Percentiles rank a stretch among this genome's conserved stretches.
Evolutionary conservation across 305 asterid genomes (phyloP).

Genomic region (Fraxinus nigra): DNA sequence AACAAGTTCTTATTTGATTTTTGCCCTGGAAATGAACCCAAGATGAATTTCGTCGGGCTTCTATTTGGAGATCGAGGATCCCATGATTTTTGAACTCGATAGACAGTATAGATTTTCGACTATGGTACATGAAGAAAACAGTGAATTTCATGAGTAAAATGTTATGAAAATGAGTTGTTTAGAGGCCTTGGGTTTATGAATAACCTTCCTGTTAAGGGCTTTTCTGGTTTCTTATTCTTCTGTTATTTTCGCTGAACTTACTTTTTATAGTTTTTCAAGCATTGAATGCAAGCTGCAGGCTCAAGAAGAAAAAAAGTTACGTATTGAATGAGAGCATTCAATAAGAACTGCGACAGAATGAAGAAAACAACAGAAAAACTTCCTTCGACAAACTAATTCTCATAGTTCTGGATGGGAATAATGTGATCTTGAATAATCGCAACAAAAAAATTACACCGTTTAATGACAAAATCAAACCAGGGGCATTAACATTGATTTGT

Average conservation of each 20-base stretch:
- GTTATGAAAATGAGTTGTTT: background rate
- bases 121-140: background rate
- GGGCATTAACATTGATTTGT: conserved; percentile 73
- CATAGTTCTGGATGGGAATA: background rate
- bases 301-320: background rate
- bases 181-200: background rate
- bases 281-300: background rate
- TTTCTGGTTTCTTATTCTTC: background rate
- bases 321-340: background rate
- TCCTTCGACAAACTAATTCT: background rate
- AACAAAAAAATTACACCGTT: background rate
- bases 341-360: background rate
- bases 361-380: background rate
- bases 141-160: background rate
- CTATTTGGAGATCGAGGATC: background rate
- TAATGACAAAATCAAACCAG: conserved; percentile 42
- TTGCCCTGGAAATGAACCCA: background rate
- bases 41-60: background rate
- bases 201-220: background rate
- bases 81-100: background rate
- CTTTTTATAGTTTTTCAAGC: background rate
- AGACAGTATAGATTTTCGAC: background rate
- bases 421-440: background rate
- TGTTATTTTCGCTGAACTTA: background rate
- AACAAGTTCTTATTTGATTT: background rate